A percentile compares a stretch with the other conserved stretches of the same genome.
Evolutionary conservation across 179 eudicot genomes (phyloP).

Genomic region (Spinacia oleracea): DNA sequence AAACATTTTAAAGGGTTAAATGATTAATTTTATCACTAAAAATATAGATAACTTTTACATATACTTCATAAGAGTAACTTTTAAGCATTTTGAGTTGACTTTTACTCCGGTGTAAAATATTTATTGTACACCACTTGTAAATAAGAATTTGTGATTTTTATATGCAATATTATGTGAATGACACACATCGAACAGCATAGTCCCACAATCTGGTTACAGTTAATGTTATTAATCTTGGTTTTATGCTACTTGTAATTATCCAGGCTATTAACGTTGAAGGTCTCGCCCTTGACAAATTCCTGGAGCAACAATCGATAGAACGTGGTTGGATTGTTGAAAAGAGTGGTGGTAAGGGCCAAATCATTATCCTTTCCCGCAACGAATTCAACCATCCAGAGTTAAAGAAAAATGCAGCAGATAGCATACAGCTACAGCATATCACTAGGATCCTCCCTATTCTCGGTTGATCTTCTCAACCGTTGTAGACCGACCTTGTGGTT

Average conservation of each 20-base stretch:
- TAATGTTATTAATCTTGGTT: not conserved
- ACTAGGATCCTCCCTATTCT: slow-evolving; percentile 81
- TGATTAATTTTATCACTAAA: too few species aligned
- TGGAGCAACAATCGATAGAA: slow-evolving; percentile 66
- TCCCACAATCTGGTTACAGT: not conserved
- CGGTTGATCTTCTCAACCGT: slow-evolving; percentile 35
- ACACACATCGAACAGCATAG: too few species aligned
- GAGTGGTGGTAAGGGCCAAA: slow-evolving; percentile 55
- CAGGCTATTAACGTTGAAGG: slow-evolving; percentile 88
- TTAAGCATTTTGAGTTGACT: too few species aligned
- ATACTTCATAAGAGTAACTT: too few species aligned
- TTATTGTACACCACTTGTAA: too few species aligned
- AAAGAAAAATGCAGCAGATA: slow-evolving; percentile 63
- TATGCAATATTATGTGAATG: too few species aligned
- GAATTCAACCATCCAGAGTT: slow-evolving; percentile 83
- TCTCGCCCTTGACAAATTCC: slow-evolving; percentile 68
- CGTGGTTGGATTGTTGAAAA: slow-evolving; percentile 75
- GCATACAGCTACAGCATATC: slow-evolving; percentile 64
- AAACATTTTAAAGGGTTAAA: too few species aligned
- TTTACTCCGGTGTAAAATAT: too few species aligned
- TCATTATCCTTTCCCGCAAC: slow-evolving; percentile 50
- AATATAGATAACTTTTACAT: too few species aligned
- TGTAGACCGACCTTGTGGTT: not conserved
- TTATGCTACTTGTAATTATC: not conserved
- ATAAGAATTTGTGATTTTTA: too few species aligned